Conservation (phyloP, 2,329 filamentous ascomycete genomes). For the Penicillium janthinellum region DNA sequence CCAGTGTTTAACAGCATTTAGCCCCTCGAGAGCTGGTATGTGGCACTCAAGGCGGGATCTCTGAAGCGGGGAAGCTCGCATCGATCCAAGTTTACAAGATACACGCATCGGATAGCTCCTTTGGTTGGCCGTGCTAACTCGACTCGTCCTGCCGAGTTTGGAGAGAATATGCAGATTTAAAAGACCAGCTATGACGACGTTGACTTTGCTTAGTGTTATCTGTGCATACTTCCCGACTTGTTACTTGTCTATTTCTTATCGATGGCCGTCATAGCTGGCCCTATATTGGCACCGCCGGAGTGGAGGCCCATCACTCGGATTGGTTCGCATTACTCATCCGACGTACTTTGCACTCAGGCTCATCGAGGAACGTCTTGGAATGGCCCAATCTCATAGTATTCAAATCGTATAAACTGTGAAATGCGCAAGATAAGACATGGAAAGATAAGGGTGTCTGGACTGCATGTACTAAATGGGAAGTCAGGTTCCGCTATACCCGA, state of each 20-base stretch:
- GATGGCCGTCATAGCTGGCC: neutral
- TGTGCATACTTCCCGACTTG: neutral
- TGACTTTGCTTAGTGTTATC: neutral
- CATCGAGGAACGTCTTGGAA: neutral
- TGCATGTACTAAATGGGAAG: constrained; percentile 29
- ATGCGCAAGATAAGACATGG: neutral
- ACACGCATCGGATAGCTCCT: constrained; percentile 18
- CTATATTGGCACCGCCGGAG: neutral
- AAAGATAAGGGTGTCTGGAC: constrained; percentile 21
- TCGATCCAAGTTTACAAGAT: constrained; percentile 6
- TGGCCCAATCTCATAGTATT: neutral
- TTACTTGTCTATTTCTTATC: neutral
- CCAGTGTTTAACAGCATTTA: neutral
- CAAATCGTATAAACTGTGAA: neutral
- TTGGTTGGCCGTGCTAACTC: constrained; percentile 10
- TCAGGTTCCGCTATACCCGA: constrained; percentile 25
- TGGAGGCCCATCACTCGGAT: neutral
- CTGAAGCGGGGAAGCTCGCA: constrained; percentile 22
- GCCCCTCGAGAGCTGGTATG: neutral
- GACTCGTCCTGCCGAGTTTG: constrained; percentile 30
- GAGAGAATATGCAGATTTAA: constrained; percentile 26
- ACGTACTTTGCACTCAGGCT: neutral
- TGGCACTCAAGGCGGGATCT: constrained; percentile 11
- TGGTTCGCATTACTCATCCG: neutral
- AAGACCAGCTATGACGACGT: constrained; percentile 3